phyloP scores from a whole-genome alignment of 768 basidiomycete genomes.

The Pleurotus ostreatus region DNA sequence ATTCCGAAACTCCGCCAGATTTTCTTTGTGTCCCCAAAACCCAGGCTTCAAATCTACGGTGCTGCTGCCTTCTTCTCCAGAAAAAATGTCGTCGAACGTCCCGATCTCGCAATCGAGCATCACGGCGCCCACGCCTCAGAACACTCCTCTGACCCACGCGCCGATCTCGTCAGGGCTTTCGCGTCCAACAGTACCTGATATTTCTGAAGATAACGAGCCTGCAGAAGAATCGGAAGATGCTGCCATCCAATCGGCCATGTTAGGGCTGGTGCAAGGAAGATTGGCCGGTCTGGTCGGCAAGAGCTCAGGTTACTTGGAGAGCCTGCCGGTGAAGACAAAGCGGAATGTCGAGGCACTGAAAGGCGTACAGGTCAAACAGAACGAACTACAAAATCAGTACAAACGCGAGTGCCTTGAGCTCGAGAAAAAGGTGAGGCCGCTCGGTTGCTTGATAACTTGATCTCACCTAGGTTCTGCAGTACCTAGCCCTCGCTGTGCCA shows the following conservation, averaged over 20 bases:
- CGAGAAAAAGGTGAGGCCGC: conserved; percentile 79
- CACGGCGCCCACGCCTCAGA: conserved; percentile 91
- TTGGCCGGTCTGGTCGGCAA: conserved; percentile 83
- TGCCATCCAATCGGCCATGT: conserved; percentile 57
- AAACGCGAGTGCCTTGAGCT: conserved; percentile 93
- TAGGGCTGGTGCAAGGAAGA: conserved; percentile 85
- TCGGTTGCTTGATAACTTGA: conserved; percentile 6
- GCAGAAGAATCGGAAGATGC: conserved; percentile 52
- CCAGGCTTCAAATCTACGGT: background rate
- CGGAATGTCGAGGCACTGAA: conserved; percentile 88
- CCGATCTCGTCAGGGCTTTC: conserved; percentile 78
- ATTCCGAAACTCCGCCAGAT: conserved; percentile 10
- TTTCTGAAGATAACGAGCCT: conserved; percentile 75
- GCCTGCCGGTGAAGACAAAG: conserved; percentile 76
- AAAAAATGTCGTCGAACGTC: conserved; percentile 62
- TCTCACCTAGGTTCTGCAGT: conserved; percentile 36
- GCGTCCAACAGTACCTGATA: conserved; percentile 85
- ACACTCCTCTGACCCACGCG: conserved; percentile 82
- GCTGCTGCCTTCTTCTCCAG: background rate
- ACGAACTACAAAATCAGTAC: conserved; percentile 88
- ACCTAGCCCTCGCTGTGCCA: conserved; percentile 73
- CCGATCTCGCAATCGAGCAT: conserved; percentile 58
- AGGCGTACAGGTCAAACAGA: conserved; percentile 89
- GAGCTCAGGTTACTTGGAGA: conserved; percentile 94
- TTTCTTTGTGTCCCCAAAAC: conserved; percentile 8